These are phyloP conservation scores for Sclerotinia borealis DNA, from an alignment of 2,329 filamentous ascomycete genomes.

Conservation along the genomic window DNA sequence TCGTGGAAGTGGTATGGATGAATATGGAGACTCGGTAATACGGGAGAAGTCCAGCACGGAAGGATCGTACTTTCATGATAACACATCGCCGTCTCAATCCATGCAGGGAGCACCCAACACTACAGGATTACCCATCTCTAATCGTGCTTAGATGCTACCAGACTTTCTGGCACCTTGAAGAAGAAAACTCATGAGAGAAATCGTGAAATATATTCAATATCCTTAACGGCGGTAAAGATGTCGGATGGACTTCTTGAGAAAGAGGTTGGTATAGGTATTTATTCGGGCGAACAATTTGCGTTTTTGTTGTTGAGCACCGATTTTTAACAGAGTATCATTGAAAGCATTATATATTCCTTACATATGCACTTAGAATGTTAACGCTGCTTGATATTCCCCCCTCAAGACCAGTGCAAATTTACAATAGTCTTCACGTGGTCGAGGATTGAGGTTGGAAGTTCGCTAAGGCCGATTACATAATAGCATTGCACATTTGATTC, in stretches of 20 bases:
- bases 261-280: neutral
- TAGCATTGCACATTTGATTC: neutral
- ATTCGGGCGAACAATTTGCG: neutral
- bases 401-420: neutral
- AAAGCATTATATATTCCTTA: neutral
- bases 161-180: neutral
- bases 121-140: neutral
- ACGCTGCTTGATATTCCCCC: neutral
- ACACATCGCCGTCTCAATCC: neutral
- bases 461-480: constrained; percentile 5
- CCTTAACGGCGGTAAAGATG: neutral
- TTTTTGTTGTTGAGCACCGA: neutral
- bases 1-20: neutral
- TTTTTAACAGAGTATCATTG: neutral
- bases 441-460: neutral
- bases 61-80: neutral
- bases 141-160: neutral
- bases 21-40: neutral
- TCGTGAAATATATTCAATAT: too few species aligned
- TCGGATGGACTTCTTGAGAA: neutral
- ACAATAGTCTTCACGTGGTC: neutral
- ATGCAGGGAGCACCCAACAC: neutral
- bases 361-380: too few species aligned
- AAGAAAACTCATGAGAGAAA: neutral
- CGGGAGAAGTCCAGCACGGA: neutral